Evolutionary conservation across 495 filamentous ascomycete genomes (phyloP).

Genomic region (Glarea lozoyensis): DNA sequence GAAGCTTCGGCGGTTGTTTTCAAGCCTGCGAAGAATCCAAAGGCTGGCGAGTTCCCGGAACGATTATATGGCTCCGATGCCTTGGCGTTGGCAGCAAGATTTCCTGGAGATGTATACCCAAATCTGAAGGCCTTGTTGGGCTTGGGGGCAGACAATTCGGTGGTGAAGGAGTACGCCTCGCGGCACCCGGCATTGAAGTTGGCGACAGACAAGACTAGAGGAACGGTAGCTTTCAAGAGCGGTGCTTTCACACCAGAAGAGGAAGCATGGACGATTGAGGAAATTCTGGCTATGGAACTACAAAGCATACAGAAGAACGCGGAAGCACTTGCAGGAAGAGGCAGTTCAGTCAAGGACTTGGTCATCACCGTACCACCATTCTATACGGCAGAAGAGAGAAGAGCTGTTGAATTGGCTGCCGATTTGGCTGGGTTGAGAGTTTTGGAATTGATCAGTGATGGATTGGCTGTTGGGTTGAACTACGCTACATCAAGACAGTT

Average conservation of each 20-base stretch:
- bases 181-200: conserved; percentile 65
- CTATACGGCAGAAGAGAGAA: conserved; percentile 82
- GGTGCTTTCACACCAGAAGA: conserved; percentile 55
- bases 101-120: conserved; percentile 86
- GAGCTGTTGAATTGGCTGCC: conserved; percentile 71
- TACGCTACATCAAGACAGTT: conserved; percentile 90
- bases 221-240: conserved; percentile 71
- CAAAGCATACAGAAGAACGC: conserved; percentile 83
- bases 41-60: conserved; percentile 65
- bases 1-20: conserved; percentile 87
- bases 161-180: conserved; percentile 55
- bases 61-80: conserved; percentile 88
- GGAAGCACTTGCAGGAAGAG: conserved; percentile 74
- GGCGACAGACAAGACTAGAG: conserved; percentile 46
- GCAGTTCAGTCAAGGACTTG: conserved; percentile 60
- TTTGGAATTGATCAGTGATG: conserved; percentile 78
- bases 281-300: conserved; percentile 93
- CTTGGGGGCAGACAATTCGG: conserved; percentile 49
- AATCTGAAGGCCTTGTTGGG: conserved; percentile 87
- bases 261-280: conserved; percentile 78
- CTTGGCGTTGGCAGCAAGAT: conserved; percentile 74
- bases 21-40: conserved; percentile 63
- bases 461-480: conserved; percentile 85
- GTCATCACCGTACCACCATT: conserved; percentile 92
- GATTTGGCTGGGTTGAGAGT: conserved; percentile 82